These are phyloP conservation scores for Ephemerocybe angulata DNA, from an alignment of 768 basidiomycete genomes.

Conservation along the genomic window DNA sequence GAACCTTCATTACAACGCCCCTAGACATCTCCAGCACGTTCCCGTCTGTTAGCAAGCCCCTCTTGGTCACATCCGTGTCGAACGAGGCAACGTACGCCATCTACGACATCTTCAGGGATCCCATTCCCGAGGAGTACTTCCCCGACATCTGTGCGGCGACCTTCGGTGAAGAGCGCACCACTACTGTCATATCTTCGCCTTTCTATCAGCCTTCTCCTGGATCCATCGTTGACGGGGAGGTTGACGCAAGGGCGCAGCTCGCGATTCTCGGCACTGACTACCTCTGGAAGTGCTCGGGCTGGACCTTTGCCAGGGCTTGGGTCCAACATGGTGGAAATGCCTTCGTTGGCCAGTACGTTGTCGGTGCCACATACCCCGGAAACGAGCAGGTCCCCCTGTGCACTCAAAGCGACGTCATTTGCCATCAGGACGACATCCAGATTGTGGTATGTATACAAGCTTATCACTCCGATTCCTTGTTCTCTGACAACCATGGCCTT, in stretches of 20 bases:
- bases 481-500: slow-evolving; percentile 6
- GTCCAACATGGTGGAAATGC: slow-evolving; percentile 57
- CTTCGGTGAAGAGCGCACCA: slow-evolving; percentile 46
- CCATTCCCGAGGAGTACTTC: slow-evolving; percentile 40
- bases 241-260: slow-evolving; percentile 56
- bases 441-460: slow-evolving; percentile 54
- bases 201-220: slow-evolving; percentile 40
- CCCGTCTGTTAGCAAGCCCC: slow-evolving; percentile 56
- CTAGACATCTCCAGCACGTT: slow-evolving; percentile 60
- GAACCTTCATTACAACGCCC: slow-evolving; percentile 62
- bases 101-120: slow-evolving; percentile 37
- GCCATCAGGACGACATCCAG: slow-evolving; percentile 81
- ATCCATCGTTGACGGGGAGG: slow-evolving; percentile 21
- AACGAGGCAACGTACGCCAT: slow-evolving; percentile 73
- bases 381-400: slow-evolving; percentile 59
- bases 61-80: slow-evolving; percentile 67
- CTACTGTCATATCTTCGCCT: slow-evolving; percentile 38
- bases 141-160: slow-evolving; percentile 33
- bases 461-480: slow-evolving; percentile 1
- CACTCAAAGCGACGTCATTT: slow-evolving; percentile 52
- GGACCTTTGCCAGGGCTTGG: slow-evolving; percentile 71
- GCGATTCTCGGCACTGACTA: slow-evolving; percentile 63
- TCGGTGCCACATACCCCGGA: slow-evolving; percentile 70
- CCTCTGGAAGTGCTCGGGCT: slow-evolving; percentile 65
- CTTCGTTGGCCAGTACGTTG: slow-evolving; percentile 61